These are phyloP conservation scores for Lyophyllum semitale DNA, from an alignment of 768 basidiomycete species.

Conservation along the genomic window DNA sequence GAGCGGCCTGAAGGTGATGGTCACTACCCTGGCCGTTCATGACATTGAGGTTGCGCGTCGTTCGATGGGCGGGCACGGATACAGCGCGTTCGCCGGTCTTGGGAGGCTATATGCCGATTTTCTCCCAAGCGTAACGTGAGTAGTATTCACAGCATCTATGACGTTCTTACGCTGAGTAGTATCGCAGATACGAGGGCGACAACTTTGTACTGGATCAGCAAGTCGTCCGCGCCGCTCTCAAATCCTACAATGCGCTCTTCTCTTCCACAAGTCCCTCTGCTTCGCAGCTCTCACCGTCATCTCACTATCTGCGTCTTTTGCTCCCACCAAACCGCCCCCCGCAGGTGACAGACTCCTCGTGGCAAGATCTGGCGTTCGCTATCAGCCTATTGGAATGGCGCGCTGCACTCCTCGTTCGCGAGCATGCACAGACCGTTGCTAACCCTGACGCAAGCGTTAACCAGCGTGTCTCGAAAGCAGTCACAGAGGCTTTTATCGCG, in stretches of 20 bases:
- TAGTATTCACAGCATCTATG: constrained; percentile 3
- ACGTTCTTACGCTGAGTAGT: not conserved
- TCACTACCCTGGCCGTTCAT: constrained; percentile 48
- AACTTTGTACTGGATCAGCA: constrained; percentile 78
- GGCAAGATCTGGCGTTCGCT: constrained; percentile 39
- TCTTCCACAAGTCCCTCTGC: constrained; percentile 25
- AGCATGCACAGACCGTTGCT: constrained; percentile 34
- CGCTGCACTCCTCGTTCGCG: constrained; percentile 59
- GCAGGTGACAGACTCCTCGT: constrained; percentile 23
- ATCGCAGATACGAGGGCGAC: constrained; percentile 69
- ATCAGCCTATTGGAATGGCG: constrained; percentile 64
- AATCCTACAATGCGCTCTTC: constrained; percentile 46
- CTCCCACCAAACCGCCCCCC: constrained; percentile 22
- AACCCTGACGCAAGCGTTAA: constrained; percentile 57
- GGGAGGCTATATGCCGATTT: constrained; percentile 67
- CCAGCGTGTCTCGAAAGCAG: constrained; percentile 60
- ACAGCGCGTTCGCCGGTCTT: constrained; percentile 67
- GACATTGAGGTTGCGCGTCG: constrained; percentile 69
- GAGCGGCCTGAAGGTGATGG: constrained; percentile 68
- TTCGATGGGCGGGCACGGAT: constrained; percentile 79
- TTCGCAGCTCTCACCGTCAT: constrained; percentile 45
- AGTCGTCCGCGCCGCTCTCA: constrained; percentile 71
- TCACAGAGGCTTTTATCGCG: constrained; percentile 72
- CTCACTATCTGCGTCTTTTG: constrained; percentile 59
- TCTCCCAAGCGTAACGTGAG: constrained; percentile 65